Evolutionary conservation across 2,329 filamentous ascomycete species (phyloP), one percentile per base, ranked within the genome.

Genomic region (Eurotiales sp.): DNA sequence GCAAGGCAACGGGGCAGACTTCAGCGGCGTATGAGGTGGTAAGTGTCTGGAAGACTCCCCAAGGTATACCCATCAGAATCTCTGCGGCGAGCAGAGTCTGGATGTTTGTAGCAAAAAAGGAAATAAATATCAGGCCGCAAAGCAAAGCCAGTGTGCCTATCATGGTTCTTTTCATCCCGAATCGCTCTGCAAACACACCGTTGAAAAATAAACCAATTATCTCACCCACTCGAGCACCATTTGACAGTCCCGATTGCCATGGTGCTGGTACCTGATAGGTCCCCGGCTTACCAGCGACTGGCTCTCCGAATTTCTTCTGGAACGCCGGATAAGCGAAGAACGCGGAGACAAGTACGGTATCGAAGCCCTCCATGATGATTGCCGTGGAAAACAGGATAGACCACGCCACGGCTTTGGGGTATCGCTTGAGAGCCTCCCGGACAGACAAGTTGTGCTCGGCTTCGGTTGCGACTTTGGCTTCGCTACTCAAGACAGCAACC

Each of bases 321-420:
- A 73, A 74, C 37, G 66, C 61, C 1, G 62, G 60, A 47, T 71
- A 71, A 55, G 62, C 70, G 72, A 82, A 90, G 64, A 92, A 90
- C 69, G 90, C 90, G 73, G 85, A 88, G 61, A 92, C 82, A 49
- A 95, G 74, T 61, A 82, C 85, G 52, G 93, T 77, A 64, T 95
- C 89, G 73, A 91, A 95, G 30, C 88, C 89, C 69, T 95, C 90
- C 90, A 95, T 95, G 61, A 82, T 83, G 62, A 95, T 93, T 65
- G 87, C 90, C 0, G 88, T 92, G 15, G 87, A 91, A 68, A 95
- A 90, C 53, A 95, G 75, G 46, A 95, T 64, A 59, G 85, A 89
- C 88, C 89, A 95, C 15, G 75, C 79, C 52, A 95, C 85, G 19
- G 90, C 90, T 73, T 95, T 92, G 52, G 88, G 90, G 64, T 95